phyloP scores from a whole-genome alignment of 2,329 filamentous ascomycete genomes.

The Monosporascus sp. region DNA sequence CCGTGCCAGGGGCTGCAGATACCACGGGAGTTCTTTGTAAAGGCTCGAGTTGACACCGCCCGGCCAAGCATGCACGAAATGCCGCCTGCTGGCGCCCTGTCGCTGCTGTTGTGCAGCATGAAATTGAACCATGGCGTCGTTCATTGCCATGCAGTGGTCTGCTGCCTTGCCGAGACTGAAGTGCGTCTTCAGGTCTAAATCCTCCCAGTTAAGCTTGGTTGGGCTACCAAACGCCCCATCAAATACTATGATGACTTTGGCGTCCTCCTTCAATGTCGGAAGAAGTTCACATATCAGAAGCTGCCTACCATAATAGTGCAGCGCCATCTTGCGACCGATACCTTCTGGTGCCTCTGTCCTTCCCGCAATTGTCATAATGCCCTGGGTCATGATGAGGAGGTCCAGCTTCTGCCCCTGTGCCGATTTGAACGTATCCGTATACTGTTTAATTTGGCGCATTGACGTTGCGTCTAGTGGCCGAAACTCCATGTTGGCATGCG shows the following conservation, averaged over 20 bases:
- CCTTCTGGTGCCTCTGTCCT: slow-evolving; percentile 37
- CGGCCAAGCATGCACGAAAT: slow-evolving; percentile 36
- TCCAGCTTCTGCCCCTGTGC: slow-evolving; percentile 25
- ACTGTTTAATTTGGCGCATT: slow-evolving; percentile 29
- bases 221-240: slow-evolving; percentile 26
- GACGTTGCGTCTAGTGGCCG: slow-evolving; percentile 26
- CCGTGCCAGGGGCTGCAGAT: slow-evolving; percentile 12
- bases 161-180: slow-evolving; percentile 29
- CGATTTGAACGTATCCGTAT: slow-evolving; percentile 22
- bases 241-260: slow-evolving; percentile 35
- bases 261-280: slow-evolving; percentile 28
- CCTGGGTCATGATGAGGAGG: slow-evolving; percentile 33
- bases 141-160: slow-evolving; percentile 34
- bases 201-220: slow-evolving; percentile 29
- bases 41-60: slow-evolving; percentile 32
- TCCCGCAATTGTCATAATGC: slow-evolving; percentile 29
- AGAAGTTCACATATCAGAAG: slow-evolving; percentile 35
- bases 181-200: slow-evolving; percentile 32
- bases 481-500: slow-evolving; percentile 28
- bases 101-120: slow-evolving; percentile 23
- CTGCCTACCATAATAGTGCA: slow-evolving; percentile 42
- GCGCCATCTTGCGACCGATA: slow-evolving; percentile 37
- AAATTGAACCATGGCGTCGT: slow-evolving; percentile 30
- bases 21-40: slow-evolving; percentile 24
- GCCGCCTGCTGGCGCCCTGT: slow-evolving; percentile 8